Conservation (phyloP, 2,329 filamentous ascomycete genomes). For the Celoporthe dispersa region DNA sequence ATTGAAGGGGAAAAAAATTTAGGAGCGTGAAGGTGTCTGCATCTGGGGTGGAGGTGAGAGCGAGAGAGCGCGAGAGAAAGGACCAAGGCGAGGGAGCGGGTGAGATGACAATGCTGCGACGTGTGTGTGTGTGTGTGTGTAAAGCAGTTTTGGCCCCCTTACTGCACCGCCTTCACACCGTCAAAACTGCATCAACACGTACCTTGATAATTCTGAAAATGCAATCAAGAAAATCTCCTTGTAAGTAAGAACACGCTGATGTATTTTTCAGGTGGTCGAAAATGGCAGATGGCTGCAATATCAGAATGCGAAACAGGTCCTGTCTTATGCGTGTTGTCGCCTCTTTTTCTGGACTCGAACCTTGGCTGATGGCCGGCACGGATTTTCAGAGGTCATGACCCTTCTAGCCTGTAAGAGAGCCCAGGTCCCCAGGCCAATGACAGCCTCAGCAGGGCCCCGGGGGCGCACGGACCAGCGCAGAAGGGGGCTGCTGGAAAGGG, state of each 20-base stretch:
- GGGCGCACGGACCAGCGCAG: slow-evolving; percentile 15
- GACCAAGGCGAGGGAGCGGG: slow-evolving; percentile 9
- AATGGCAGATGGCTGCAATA: slow-evolving; percentile 26
- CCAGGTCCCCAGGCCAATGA: slow-evolving; percentile 8
- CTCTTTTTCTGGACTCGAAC: slow-evolving; percentile 4
- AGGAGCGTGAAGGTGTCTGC: neutral
- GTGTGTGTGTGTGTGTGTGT: neutral
- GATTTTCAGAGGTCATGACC: slow-evolving; percentile 24
- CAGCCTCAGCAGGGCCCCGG: slow-evolving; percentile 9
- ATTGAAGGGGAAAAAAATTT: neutral
- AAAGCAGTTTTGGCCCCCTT: slow-evolving; percentile 16
- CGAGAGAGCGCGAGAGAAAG: neutral
- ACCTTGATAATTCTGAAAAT: slow-evolving; percentile 23
- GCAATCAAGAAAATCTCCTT: neutral
- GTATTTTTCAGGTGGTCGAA: slow-evolving; percentile 14
- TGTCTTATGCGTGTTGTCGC: slow-evolving; percentile 10
- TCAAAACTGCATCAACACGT: slow-evolving; percentile 12
- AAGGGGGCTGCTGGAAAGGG: neutral
- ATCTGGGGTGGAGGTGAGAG: neutral
- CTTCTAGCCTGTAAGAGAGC: neutral
- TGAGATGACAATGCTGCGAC: slow-evolving; percentile 7
- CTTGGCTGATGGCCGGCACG: slow-evolving; percentile 21
- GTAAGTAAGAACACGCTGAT: neutral
- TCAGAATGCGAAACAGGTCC: slow-evolving; percentile 25
- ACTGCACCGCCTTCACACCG: slow-evolving; percentile 5